phyloP scores from a whole-genome alignment of 257 asterid genomes.

The Fraxinus cuspidata region DNA sequence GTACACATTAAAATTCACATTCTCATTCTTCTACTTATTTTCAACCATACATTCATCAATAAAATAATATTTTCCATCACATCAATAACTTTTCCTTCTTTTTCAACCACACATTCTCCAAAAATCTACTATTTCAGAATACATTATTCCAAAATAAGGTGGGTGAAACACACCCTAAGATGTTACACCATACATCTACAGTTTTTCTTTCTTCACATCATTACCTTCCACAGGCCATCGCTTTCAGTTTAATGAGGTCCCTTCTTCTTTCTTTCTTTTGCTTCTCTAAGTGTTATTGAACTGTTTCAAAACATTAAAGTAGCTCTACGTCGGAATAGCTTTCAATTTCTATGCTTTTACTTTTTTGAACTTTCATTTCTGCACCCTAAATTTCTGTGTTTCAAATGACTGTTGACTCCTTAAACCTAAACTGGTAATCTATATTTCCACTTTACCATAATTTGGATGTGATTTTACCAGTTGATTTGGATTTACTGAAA shows the following conservation, averaged over 20 bases:
- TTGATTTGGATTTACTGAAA: background rate
- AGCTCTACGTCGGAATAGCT: background rate
- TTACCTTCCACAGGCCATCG: background rate
- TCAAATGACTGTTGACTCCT: background rate
- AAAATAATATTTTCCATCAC: no score
- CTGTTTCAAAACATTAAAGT: background rate
- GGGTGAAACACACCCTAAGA: no score
- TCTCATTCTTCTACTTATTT: no score
- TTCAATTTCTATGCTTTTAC: conserved; percentile 5
- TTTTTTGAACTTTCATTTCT: background rate
- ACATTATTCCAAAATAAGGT: no score
- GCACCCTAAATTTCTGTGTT: background rate
- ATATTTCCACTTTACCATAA: background rate
- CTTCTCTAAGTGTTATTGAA: background rate
- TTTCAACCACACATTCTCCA: no score
- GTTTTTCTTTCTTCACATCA: background rate
- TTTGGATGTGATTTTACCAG: background rate
- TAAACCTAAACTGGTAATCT: background rate
- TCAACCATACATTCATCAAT: no score
- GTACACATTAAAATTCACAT: no score
- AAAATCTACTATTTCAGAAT: no score
- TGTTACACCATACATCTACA: background rate
- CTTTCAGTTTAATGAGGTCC: conserved; percentile 4
- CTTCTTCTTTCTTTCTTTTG: conserved; percentile 20
- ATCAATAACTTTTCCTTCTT: no score